phyloP scores from a whole-genome alignment of 2,329 filamentous ascomycete species.

The Paraphoma sp. region DNA sequence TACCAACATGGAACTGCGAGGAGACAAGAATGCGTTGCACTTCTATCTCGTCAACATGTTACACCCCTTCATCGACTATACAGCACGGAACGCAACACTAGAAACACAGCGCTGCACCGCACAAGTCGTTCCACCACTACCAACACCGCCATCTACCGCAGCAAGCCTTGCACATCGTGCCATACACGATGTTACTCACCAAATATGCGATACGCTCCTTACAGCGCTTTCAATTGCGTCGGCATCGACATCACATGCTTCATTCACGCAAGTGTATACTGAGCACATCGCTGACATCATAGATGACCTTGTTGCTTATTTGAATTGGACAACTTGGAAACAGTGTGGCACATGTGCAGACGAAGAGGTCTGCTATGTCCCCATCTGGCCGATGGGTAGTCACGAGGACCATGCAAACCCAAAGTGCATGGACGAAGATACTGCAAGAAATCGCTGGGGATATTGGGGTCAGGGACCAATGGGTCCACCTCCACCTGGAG shows the following conservation, averaged over 20 bases:
- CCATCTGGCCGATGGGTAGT: conserved; percentile 68
- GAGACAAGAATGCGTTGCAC: conserved; percentile 26
- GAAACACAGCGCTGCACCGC: conserved; percentile 57
- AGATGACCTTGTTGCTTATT: conserved; percentile 54
- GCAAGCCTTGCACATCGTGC: conserved; percentile 38
- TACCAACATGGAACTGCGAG: conserved; percentile 18
- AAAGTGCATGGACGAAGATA: conserved; percentile 42
- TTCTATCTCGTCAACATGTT: conserved; percentile 37
- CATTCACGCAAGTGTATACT: neutral
- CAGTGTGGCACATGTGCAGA: conserved; percentile 60
- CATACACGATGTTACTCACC: conserved; percentile 35
- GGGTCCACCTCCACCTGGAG: neutral
- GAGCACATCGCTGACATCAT: conserved; percentile 42
- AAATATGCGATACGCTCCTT: conserved; percentile 45
- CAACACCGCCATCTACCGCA: conserved; percentile 16
- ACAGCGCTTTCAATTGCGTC: conserved; percentile 24
- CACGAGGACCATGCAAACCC: conserved; percentile 62
- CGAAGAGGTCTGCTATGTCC: conserved; percentile 66
- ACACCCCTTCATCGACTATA: conserved; percentile 49
- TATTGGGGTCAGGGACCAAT: conserved; percentile 29
- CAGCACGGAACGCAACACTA: conserved; percentile 42
- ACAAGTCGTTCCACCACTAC: conserved; percentile 47
- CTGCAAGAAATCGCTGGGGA: conserved; percentile 13
- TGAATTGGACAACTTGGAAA: conserved; percentile 69
- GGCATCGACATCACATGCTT: neutral